phyloP scores from a whole-genome alignment of 2,329 filamentous ascomycete genomes.

The Pseudogymnoascus sp. region DNA sequence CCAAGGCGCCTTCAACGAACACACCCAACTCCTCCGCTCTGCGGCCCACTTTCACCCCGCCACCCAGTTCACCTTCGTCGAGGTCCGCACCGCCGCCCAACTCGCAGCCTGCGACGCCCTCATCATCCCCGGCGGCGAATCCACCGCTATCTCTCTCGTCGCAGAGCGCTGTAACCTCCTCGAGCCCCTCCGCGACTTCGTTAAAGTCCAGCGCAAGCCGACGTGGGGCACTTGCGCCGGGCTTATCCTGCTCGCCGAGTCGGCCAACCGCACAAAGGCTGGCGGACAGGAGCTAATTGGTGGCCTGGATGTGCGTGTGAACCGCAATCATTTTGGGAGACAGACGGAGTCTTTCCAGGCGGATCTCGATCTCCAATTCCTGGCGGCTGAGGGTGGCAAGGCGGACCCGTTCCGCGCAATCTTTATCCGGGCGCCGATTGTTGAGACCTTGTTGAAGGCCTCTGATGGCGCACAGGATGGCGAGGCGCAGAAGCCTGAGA shows the following conservation, averaged over 20 bases:
- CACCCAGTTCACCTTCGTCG: constrained; percentile 26
- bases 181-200: constrained; percentile 78
- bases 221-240: constrained; percentile 96
- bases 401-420: constrained; percentile 63
- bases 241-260: constrained; percentile 80
- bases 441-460: constrained; percentile 64
- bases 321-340: constrained; percentile 89
- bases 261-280: constrained; percentile 79
- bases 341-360: constrained; percentile 88
- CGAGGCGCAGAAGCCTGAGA: constrained; percentile 36
- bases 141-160: constrained; percentile 84
- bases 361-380: constrained; percentile 62
- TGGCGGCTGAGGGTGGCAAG: constrained; percentile 32
- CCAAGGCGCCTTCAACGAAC: constrained; percentile 89
- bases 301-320: constrained; percentile 80
- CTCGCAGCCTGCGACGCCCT: constrained; percentile 69
- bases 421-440: constrained; percentile 90
- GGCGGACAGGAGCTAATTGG: constrained; percentile 91
- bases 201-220: constrained; percentile 72
- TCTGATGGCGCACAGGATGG: constrained; percentile 27
- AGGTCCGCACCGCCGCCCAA: constrained; percentile 69
- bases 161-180: constrained; percentile 73
- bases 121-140: constrained; percentile 89
- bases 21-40: constrained; percentile 64
- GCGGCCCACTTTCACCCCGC: constrained; percentile 36